Percentiles rank a stretch among this genome's conserved stretches.
These are phyloP conservation scores for Phytophthora hybrid DNA, from an alignment of 352 stramenopile genomes.

Conservation along the genomic window DNA sequence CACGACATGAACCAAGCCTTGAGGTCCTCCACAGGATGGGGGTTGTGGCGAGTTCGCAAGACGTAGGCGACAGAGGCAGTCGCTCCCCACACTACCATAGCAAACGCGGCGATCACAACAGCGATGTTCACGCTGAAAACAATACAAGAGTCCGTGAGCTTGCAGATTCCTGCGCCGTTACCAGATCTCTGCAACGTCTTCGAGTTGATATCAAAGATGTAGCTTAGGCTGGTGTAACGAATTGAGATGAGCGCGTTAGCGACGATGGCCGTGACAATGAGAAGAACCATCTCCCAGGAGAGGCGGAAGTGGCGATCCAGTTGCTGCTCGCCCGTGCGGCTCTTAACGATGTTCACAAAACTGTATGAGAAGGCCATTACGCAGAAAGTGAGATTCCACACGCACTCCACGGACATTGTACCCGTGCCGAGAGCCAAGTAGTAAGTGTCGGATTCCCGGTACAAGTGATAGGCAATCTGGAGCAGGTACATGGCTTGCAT, in stretches of 20 bases:
- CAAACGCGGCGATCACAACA: constrained; percentile 37
- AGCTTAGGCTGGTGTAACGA: constrained; percentile 40
- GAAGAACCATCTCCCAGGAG: constrained; percentile 47
- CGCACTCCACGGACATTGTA: constrained; percentile 46
- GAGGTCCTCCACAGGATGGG: constrained; percentile 26
- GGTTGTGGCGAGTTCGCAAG: constrained; percentile 36
- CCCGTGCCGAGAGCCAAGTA: constrained; percentile 44
- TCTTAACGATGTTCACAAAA: constrained; percentile 47
- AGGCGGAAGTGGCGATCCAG: constrained; percentile 45
- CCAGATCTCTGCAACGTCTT: constrained; percentile 29
- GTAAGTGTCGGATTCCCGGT: constrained; percentile 42
- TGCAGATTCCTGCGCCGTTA: constrained; percentile 33
- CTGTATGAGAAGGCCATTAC: constrained; percentile 47
- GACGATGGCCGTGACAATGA: constrained; percentile 39
- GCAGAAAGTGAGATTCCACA: constrained; percentile 53
- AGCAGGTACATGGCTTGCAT: constrained; percentile 48
- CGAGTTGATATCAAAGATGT: constrained; percentile 41
- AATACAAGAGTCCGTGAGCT: constrained; percentile 44
- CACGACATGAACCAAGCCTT: constrained; percentile 35
- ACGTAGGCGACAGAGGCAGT: constrained; percentile 36
- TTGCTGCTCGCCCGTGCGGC: constrained; percentile 41
- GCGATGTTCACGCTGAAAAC: constrained; percentile 45
- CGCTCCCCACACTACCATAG: constrained; percentile 33
- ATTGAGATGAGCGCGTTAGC: constrained; percentile 37
- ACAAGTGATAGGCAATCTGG: constrained; percentile 49